Conservation (phyloP, 1,284 basidiomycete species). For the Caloboletus inedulis region DNA sequence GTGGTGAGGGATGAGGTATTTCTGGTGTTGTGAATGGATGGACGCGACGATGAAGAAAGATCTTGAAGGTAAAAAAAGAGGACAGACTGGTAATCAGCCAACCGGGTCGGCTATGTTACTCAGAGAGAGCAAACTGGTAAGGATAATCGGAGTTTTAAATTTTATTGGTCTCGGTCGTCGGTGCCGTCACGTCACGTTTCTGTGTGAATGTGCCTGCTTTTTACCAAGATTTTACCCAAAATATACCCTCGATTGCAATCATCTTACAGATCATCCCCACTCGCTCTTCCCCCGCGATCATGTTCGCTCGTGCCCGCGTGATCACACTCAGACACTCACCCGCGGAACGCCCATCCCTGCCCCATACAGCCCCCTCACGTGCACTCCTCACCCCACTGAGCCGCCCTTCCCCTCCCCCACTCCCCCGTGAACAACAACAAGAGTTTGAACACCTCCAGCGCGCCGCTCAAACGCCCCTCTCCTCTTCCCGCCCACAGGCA, state of each 20-base stretch:
- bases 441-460: slow-evolving; percentile 76
- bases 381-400: slow-evolving; percentile 36
- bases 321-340: too few relatives aligned
- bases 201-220: neutral
- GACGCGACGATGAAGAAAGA: neutral
- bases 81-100: neutral
- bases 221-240: neutral
- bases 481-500: slow-evolving; percentile 27
- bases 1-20: neutral
- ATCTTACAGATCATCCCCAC: neutral
- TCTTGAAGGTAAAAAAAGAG: neutral
- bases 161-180: neutral
- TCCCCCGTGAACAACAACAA: slow-evolving; percentile 67
- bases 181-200: slow-evolving; percentile 21
- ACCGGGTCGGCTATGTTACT: slow-evolving; percentile 14
- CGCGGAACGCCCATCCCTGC: neutral
- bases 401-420: slow-evolving; percentile 63
- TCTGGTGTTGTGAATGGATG: neutral
- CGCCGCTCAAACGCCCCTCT: slow-evolving; percentile 48
- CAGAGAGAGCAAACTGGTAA: too few relatives aligned
- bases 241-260: neutral
- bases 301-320: too few relatives aligned
- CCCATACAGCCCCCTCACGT: neutral
- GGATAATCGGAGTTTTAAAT: slow-evolving; percentile 10
- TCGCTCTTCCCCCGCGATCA: too few relatives aligned